Evolutionary conservation across 1,139 yeast genomes (phyloP).

Genomic region (Diutina ranongensis): DNA sequence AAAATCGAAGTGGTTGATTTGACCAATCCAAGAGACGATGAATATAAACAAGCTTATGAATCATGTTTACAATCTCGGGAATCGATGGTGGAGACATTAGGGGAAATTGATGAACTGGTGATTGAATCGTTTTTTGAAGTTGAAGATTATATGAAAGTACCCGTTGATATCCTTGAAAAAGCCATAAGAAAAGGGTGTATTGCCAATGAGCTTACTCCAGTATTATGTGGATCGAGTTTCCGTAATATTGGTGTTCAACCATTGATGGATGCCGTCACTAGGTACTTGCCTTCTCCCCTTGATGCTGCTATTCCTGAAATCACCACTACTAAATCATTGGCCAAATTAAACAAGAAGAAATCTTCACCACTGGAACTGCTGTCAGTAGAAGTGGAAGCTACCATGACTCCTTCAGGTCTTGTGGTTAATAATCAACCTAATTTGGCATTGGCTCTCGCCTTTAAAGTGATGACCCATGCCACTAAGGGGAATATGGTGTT

Average conservation of each 20-base stretch:
- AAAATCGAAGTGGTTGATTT: conserved; percentile 32
- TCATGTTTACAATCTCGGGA: conserved; percentile 53
- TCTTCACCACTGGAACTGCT: conserved; percentile 8
- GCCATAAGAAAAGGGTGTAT: conserved; percentile 61
- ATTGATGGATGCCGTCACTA: conserved; percentile 67
- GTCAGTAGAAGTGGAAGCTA: conserved; percentile 19
- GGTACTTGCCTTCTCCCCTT: conserved; percentile 73
- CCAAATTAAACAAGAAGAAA: conserved; percentile 9
- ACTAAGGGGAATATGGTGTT: conserved; percentile 77
- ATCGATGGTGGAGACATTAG: conserved; percentile 70
- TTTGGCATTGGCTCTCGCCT: conserved; percentile 73
- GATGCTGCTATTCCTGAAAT: conserved; percentile 53
- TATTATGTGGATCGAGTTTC: conserved; percentile 88
- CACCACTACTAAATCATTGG: conserved; percentile 14
- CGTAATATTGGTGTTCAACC: conserved; percentile 93
- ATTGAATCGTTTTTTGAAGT: conserved; percentile 67
- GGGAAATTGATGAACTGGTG: conserved; percentile 69
- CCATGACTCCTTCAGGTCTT: conserved; percentile 35
- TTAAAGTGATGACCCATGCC: conserved; percentile 82
- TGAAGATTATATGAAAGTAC: conserved; percentile 56
- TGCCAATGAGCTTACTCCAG: conserved; percentile 52
- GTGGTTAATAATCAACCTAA: conserved; percentile 43
- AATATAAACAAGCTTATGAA: conserved; percentile 24
- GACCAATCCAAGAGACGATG: conserved; percentile 11
- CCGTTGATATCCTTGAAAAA: conserved; percentile 34